A percentile compares a stretch with the other conserved stretches of the same genome.
These are phyloP conservation scores for Populus tomentosa DNA, from an alignment of 441 rosid species.

Conservation along the genomic window DNA sequence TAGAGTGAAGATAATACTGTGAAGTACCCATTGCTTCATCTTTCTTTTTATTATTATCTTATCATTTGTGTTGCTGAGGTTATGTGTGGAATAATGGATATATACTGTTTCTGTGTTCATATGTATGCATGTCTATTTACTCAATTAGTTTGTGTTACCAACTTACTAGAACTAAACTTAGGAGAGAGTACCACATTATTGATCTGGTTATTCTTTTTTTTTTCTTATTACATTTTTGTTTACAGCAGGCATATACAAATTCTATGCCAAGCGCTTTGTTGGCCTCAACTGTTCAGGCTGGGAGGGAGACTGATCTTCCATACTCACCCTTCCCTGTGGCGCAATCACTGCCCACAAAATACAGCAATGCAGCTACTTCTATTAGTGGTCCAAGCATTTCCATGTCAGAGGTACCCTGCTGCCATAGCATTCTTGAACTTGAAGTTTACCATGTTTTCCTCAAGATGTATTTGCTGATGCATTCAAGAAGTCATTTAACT, in stretches of 20 bases:
- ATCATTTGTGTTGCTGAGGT: neutral
- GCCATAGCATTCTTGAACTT: neutral
- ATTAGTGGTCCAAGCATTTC: conserved; percentile 67
- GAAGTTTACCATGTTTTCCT: neutral
- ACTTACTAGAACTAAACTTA: neutral
- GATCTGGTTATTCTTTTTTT: conserved; percentile 5
- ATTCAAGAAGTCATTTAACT: neutral
- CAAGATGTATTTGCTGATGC: neutral
- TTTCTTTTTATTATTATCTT: neutral
- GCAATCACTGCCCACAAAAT: conserved; percentile 68
- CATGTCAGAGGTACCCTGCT: conserved; percentile 67
- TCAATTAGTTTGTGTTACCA: neutral
- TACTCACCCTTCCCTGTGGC: conserved; percentile 76
- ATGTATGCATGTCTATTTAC: neutral
- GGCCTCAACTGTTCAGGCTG: conserved; percentile 66
- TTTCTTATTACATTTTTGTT: conserved; percentile 9
- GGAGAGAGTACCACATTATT: conserved; percentile 1
- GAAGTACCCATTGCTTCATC: neutral
- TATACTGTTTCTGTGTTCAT: neutral
- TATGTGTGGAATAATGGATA: neutral
- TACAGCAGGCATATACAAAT: conserved; percentile 66
- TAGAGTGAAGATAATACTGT: neutral
- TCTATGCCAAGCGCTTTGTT: conserved; percentile 66
- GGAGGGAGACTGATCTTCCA: conserved; percentile 74
- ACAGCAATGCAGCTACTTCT: conserved; percentile 59